Conservation (phyloP, 129 eudicot species). For the Flaveria brownii region DNA sequence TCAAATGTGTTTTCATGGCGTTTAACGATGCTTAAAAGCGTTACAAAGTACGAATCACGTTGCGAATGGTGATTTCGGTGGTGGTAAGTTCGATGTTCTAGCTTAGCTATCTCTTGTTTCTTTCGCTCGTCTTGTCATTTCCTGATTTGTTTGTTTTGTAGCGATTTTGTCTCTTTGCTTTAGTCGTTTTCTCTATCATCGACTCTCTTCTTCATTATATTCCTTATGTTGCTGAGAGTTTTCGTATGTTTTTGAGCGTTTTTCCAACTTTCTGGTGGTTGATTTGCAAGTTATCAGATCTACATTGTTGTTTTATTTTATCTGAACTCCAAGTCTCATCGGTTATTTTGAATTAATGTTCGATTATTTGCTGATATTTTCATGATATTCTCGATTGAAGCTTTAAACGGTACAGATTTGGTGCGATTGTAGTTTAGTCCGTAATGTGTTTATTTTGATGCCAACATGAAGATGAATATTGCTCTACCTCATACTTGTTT, state of each 20-base stretch:
- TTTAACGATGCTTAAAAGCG: background rate
- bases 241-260: slow-evolving; percentile 1
- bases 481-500: background rate
- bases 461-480: slow-evolving; percentile 24
- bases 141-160: slow-evolving; percentile 31
- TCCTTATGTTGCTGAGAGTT: slow-evolving; percentile 28
- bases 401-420: background rate
- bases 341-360: background rate
- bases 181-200: slow-evolving; percentile 27
- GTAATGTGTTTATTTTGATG: slow-evolving; percentile 36
- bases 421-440: slow-evolving; percentile 15
- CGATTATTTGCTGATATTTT: background rate
- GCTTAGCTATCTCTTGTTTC: slow-evolving; percentile 32
- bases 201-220: slow-evolving; percentile 20
- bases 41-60: slow-evolving; percentile 10
- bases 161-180: slow-evolving; percentile 22
- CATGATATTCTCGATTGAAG: background rate
- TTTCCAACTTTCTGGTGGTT: background rate
- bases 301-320: slow-evolving; percentile 28
- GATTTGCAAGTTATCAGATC: slow-evolving; percentile 28
- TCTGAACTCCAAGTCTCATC: background rate
- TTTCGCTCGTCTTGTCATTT: slow-evolving; percentile 42
- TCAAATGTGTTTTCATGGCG: slow-evolving; percentile 36
- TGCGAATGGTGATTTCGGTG: background rate
- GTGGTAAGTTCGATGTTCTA: slow-evolving; percentile 37